phyloP scores from a whole-genome alignment of 2,329 filamentous ascomycete genomes.

The Colletotrichum kahawae region DNA sequence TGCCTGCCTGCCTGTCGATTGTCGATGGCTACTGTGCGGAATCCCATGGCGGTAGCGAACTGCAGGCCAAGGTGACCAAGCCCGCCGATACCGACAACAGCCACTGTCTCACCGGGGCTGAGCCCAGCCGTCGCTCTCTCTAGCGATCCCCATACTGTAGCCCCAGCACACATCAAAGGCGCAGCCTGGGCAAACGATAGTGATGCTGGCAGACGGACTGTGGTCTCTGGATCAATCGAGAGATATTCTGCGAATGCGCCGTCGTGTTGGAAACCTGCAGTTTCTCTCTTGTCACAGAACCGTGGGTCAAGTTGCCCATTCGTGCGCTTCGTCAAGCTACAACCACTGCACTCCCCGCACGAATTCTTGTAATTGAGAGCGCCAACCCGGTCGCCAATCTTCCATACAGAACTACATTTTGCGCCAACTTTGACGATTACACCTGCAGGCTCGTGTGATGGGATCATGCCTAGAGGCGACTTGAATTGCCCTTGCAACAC shows the following conservation, averaged over 20 bases:
- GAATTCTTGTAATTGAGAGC: conserved; percentile 39
- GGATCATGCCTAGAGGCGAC: conserved; percentile 32
- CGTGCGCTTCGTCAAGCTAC: conserved; percentile 23
- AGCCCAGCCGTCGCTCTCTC: conserved; percentile 32
- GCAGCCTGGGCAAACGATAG: conserved; percentile 38
- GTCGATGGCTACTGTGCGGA: conserved; percentile 39
- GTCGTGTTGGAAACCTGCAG: conserved; percentile 37
- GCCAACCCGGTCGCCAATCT: conserved; percentile 39
- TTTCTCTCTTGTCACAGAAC: conserved; percentile 35
- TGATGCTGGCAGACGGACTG: conserved; percentile 29
- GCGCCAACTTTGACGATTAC: conserved; percentile 32
- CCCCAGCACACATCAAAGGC: conserved; percentile 40
- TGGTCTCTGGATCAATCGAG: conserved; percentile 32
- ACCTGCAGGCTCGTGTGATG: conserved; percentile 41
- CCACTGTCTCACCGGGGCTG: conserved; percentile 28
- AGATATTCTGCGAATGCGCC: conserved; percentile 40
- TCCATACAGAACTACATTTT: conserved; percentile 25
- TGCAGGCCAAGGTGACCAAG: conserved; percentile 40
- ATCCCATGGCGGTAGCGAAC: conserved; percentile 39
- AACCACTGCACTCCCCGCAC: conserved; percentile 32
- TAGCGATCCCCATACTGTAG: conserved; percentile 37
- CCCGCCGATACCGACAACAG: conserved; percentile 39
- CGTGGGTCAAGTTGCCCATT: conserved; percentile 29
- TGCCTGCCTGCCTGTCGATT: conserved; percentile 31
- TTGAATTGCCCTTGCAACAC: conserved; percentile 36